Conservation (phyloP, 805 yeast genomes). For the Candida broadrunensis region DNA sequence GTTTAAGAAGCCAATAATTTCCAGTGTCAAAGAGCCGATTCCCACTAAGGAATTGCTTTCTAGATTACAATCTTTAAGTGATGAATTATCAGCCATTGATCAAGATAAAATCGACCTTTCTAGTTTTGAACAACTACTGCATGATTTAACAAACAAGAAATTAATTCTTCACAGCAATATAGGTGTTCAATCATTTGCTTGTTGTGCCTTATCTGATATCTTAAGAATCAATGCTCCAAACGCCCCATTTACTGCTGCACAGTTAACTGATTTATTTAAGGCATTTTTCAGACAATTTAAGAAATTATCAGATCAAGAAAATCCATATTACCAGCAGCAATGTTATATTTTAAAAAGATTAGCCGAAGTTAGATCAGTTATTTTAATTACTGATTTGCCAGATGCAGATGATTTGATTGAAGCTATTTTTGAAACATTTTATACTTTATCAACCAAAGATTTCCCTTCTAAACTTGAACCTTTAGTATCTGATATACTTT, state of each 20-base stretch:
- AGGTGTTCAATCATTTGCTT: constrained; percentile 67
- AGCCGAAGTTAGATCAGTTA: constrained; percentile 72
- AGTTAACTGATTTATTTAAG: constrained; percentile 63
- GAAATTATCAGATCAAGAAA: constrained; percentile 50
- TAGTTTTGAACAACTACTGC: constrained; percentile 41
- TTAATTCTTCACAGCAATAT: constrained; percentile 56
- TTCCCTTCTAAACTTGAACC: constrained; percentile 57
- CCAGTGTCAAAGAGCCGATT: constrained; percentile 56
- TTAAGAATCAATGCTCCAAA: constrained; percentile 82
- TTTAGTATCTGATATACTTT: constrained; percentile 64
- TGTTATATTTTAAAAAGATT: constrained; percentile 63
- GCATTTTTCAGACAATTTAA: constrained; percentile 63
- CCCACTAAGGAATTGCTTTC: constrained; percentile 58
- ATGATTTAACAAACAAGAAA: constrained; percentile 56
- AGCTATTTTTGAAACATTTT: constrained; percentile 58
- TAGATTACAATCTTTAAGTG: constrained; percentile 56
- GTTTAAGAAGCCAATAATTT: constrained; percentile 48
- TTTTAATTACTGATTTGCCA: constrained; percentile 72
- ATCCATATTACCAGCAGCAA: constrained; percentile 61
- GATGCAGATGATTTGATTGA: constrained; percentile 54
- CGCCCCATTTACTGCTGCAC: constrained; percentile 73
- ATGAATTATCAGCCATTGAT: constrained; percentile 60
- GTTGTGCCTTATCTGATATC: constrained; percentile 76
- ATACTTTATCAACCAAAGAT: constrained; percentile 43
- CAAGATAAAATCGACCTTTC: constrained; percentile 54